These are phyloP conservation scores for Funneliformis geosporum DNA, from an alignment of 192 early-diverging fungal species.

Conservation along the genomic window DNA sequence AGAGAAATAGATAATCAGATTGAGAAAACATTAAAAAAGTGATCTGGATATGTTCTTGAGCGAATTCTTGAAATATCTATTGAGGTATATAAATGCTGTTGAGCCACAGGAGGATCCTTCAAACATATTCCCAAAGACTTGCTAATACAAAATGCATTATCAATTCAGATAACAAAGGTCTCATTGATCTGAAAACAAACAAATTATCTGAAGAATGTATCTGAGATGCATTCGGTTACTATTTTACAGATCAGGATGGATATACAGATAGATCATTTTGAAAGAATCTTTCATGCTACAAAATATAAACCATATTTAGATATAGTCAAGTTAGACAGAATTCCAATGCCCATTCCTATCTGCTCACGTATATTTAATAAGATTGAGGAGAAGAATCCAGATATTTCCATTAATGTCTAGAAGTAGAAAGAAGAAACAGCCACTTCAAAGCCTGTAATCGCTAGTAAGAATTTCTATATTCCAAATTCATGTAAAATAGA, in stretches of 20 bases:
- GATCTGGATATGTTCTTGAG: background rate
- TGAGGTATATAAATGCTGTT: background rate
- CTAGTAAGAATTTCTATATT: too few relatives aligned
- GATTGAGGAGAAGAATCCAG: constrained; percentile 4
- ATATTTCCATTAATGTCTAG: too few relatives aligned
- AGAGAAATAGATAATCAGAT: constrained; percentile 5
- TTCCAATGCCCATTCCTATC: too few relatives aligned
- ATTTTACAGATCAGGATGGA: too few relatives aligned
- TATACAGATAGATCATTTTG: constrained; percentile 21
- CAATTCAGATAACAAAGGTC: background rate
- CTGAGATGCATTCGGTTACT: too few relatives aligned
- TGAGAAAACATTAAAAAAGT: background rate
- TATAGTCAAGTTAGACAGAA: too few relatives aligned
- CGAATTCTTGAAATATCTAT: too few relatives aligned
- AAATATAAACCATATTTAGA: too few relatives aligned
- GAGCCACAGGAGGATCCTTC: background rate
- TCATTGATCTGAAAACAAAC: too few relatives aligned
- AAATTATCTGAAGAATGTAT: background rate
- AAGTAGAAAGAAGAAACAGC: background rate
- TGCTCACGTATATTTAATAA: background rate
- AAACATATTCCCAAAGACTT: constrained; percentile 6
- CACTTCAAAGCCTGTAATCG: constrained; percentile 21
- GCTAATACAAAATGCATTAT: too few relatives aligned
- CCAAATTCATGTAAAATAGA: too few relatives aligned
- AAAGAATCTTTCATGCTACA: constrained; percentile 3